These are phyloP conservation scores for Heracleum sosnowskyi DNA, from an alignment of 129 eudicot genomes.

Conservation along the genomic window DNA sequence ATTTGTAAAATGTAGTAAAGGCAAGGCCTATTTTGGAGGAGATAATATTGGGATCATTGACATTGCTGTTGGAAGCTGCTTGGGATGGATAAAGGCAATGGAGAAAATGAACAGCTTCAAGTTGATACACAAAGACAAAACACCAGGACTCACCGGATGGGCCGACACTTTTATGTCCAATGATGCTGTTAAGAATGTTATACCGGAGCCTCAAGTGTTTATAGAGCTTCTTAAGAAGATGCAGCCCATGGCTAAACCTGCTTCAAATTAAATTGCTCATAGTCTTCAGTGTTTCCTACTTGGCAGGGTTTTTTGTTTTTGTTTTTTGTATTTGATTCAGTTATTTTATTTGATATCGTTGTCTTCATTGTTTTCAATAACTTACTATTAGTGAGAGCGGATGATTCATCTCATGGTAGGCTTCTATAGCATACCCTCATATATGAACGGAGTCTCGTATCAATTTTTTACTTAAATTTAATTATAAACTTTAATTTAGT, in stretches of 20 bases:
- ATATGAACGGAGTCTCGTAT: no score
- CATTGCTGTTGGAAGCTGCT: constrained; percentile 23
- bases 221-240: neutral
- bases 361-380: neutral
- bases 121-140: constrained; percentile 17
- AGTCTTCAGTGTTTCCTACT: neutral
- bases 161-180: neutral
- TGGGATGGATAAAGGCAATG: constrained; percentile 23
- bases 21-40: constrained; percentile 25
- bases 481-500: no score
- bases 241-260: neutral
- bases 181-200: neutral
- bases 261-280: neutral
- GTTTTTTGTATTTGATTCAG: no score
- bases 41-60: constrained; percentile 29
- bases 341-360: neutral
- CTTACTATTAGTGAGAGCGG: no score
- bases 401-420: no score
- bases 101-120: constrained; percentile 14
- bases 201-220: neutral
- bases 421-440: no score
- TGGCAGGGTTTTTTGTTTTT: no score
- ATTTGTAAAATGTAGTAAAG: constrained; percentile 24
- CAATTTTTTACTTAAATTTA: no score
- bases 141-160: constrained; percentile 29